Base-by-base conservation (phyloP, 495 filamentous ascomycete species). In the Podospora comata region DNA sequence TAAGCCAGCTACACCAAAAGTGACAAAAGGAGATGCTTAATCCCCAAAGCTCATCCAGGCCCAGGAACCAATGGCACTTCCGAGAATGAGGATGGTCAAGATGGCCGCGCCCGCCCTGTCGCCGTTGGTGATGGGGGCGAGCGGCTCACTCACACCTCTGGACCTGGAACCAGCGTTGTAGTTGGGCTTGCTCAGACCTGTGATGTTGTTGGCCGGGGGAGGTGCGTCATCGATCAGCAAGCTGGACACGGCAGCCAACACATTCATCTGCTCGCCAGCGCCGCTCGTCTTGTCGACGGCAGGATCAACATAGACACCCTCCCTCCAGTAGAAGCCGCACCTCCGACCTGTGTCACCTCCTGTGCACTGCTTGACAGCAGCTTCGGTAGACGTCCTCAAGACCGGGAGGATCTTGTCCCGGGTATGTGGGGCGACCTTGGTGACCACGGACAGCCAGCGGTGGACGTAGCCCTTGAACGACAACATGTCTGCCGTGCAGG, bases 381-480 rank as follows among this genome's bases (percentile, higher is more conserved):
- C 91, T 62, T 79, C 68, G 0, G 88, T 87, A 16, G 89, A 91
- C 1, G 84, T 84, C 7, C 79, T 80, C 11, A 95, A 79, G 60
- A 86, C 80, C 0, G 85, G 84, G 73, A 91, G 83, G 64, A 94
- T 83, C 59, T 71, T 79, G 6, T 81, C 78, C 27, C 79, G 78
- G 6, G 85, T 90, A 72, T 87, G 88, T 0, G 92, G 91, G 0
- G 88, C 90, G 56, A 92, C 76, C 74, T 92, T 88, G 11, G 89
- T 87, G 34, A 87, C 84, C n/a, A 83, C 81, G n/a, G 85, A 83
- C 85, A 95, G 85, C 89, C 91, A 94, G 54, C 92, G 89, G 27
- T 91, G 80, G 6, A 93, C 79, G 77, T 91, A 93, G 20, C 89
- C 91, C 77, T 93, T 94, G 88, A 93, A 94, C 56, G 85, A 89